Evolutionary conservation across 805 yeast genomes (phyloP), one percentile per base, ranked within the genome.

Genomic region (Barnettozyma californica): DNA sequence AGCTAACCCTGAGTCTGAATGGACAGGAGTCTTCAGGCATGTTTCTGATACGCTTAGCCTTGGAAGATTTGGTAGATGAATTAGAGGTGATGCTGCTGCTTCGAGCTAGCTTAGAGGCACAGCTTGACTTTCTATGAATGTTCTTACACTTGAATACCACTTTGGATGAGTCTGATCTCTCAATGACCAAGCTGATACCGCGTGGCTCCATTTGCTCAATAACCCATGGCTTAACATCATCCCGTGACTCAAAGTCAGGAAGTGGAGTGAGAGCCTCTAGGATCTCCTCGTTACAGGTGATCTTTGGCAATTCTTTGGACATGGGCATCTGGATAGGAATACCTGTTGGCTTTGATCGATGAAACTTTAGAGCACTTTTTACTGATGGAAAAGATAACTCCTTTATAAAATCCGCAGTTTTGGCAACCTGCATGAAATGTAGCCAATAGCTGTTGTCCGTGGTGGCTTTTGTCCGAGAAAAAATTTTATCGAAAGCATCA

Each of bases 61-160:
- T 49, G 1, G 37, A 44, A 16, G 16, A 16, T 34, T 46, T 20
- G n/a, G 41, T 9, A 18, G 38, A 25, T 7, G 46, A 29, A 20
- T 21, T 25, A 4, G 49, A 40, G 5, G 34, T 16, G 13, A 34
- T 10, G 26, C 45, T 35, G 29, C 38, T 18, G 21, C 20, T 46
- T 14, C 35, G 39, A 5, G 1, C 8, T 10, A 19, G 7, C 40
- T 53, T 56, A 33, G 59, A 51, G 1, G 54, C 43, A 4, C 21
- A 27, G 1, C 54, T 41, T 5, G 58, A 38, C 47, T 56, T 60
- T 53, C 60, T 59, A 46, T 58, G 60, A n/a, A 60, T 37, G 43
- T 53, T 60, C 53, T 63, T 64, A 49, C 68, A 64, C 45, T 65
- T 63, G 57, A 65, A 64, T 9, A 65, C 65, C 18, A 64, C 61